Evolutionary conservation across 2,329 filamentous ascomycete species (phyloP).

Genomic region (Colletotrichum aenigma): DNA sequence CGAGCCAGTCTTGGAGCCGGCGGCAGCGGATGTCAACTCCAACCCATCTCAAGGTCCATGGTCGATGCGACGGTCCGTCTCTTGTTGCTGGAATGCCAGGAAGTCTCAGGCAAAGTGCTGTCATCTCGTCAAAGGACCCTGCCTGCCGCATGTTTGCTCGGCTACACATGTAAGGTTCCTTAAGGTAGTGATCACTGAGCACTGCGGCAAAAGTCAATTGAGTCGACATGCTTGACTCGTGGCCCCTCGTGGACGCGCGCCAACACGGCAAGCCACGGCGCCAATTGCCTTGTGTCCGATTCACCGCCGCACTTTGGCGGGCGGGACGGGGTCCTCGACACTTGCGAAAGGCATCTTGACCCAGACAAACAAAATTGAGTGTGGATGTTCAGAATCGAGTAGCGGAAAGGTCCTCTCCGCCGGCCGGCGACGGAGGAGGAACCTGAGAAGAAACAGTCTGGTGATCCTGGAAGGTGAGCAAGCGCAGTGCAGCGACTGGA

Average conservation of each 20-base stretch:
- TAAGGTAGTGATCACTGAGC: not conserved
- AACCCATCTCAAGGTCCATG: not conserved
- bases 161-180: not conserved
- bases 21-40: not conserved
- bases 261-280: not conserved
- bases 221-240: not conserved
- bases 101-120: not conserved
- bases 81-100: not conserved
- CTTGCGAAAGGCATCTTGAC: not conserved
- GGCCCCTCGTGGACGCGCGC: not conserved
- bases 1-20: not conserved
- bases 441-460: not conserved
- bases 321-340: not conserved
- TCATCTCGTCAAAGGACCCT: not conserved
- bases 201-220: not conserved
- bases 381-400: not conserved
- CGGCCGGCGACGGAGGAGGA: not conserved
- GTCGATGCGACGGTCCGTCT: not conserved
- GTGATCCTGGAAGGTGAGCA: not conserved
- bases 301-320: not conserved
- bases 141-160: not conserved
- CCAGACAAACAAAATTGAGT: not conserved
- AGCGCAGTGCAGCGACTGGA: not conserved
- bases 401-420: constrained; percentile 12
- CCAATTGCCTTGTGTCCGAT: not conserved